These are phyloP conservation scores for Stropharia rugosoannulata DNA, from an alignment of 768 basidiomycete genomes.

Conservation along the genomic window DNA sequence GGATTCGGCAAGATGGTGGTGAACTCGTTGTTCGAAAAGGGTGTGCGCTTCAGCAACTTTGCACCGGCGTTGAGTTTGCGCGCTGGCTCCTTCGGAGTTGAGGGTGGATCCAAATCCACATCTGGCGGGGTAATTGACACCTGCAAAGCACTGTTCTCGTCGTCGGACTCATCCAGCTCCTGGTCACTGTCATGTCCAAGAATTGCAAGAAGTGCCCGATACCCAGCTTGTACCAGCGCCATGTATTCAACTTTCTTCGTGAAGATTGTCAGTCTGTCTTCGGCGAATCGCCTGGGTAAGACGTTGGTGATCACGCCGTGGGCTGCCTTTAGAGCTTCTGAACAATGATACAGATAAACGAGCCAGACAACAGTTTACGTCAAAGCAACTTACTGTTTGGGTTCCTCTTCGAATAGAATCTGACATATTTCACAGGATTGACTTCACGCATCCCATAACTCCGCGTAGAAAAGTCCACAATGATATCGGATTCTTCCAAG, in stretches of 20 bases:
- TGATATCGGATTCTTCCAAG: conserved; percentile 50
- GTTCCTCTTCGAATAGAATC: conserved; percentile 69
- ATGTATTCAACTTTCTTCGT: conserved; percentile 57
- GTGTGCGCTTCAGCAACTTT: background rate
- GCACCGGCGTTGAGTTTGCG: background rate
- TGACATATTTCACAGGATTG: conserved; percentile 66
- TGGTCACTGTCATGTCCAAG: conserved; percentile 10
- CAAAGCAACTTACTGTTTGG: conserved; percentile 41
- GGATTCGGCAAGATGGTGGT: background rate
- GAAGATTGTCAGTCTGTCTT: conserved; percentile 64
- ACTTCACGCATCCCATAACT: conserved; percentile 73
- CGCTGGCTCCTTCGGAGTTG: conserved; percentile 1
- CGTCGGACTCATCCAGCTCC: background rate
- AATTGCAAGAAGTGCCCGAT: conserved; percentile 39
- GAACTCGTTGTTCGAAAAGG: conserved; percentile 3
- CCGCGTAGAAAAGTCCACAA: conserved; percentile 59
- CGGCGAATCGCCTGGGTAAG: conserved; percentile 62
- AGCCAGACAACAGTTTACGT: background rate
- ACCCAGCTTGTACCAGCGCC: conserved; percentile 66
- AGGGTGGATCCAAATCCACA: background rate
- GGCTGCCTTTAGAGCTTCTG: conserved; percentile 43
- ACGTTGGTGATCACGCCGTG: conserved; percentile 61
- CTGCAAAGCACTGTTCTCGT: background rate
- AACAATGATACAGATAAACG: background rate
- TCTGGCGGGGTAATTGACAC: background rate